Percentiles rank a stretch among this genome's conserved stretches.
These are phyloP conservation scores for Paxillus involutus DNA, from an alignment of 768 basidiomycete species.

Conservation along the genomic window DNA sequence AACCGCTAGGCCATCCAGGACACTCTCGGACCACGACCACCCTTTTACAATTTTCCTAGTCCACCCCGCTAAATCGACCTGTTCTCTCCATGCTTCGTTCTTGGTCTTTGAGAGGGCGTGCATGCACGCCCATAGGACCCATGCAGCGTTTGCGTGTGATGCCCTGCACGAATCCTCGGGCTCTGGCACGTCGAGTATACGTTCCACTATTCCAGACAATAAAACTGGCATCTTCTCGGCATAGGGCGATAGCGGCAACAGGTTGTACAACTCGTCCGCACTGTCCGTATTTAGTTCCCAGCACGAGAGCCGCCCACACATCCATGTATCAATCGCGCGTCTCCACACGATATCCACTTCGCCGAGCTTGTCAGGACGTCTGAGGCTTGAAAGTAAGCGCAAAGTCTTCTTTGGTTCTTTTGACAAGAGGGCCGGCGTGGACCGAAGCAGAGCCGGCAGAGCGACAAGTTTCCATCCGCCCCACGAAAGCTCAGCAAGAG, in stretches of 20 bases:
- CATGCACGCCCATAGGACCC: constrained; percentile 64
- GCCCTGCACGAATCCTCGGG: constrained; percentile 32
- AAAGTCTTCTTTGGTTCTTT: constrained; percentile 42
- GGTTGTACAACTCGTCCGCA: constrained; percentile 52
- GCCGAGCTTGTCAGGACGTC: constrained; percentile 46
- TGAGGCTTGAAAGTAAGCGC: constrained; percentile 51
- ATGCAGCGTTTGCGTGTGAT: constrained; percentile 44
- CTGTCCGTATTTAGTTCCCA: constrained; percentile 41
- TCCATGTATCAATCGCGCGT: constrained; percentile 51
- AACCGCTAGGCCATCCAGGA: constrained; percentile 52
- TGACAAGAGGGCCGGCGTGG: constrained; percentile 46
- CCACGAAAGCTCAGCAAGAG: constrained; percentile 67
- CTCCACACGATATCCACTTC: constrained; percentile 64
- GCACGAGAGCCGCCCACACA: constrained; percentile 39
- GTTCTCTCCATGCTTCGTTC: constrained; percentile 44
- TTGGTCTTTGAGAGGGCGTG: constrained; percentile 41
- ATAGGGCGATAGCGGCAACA: constrained; percentile 53
- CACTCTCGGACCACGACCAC: constrained; percentile 61
- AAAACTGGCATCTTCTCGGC: constrained; percentile 45
- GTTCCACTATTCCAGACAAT: constrained; percentile 46
- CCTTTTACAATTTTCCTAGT: constrained; percentile 38
- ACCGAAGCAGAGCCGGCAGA: constrained; percentile 56
- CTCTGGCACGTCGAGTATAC: constrained; percentile 31
- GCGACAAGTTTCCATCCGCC: constrained; percentile 76
- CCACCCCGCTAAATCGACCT: constrained; percentile 53